Base-by-base conservation (phyloP, 768 basidiomycete genomes). In the Lactifluus echinatus region DNA sequence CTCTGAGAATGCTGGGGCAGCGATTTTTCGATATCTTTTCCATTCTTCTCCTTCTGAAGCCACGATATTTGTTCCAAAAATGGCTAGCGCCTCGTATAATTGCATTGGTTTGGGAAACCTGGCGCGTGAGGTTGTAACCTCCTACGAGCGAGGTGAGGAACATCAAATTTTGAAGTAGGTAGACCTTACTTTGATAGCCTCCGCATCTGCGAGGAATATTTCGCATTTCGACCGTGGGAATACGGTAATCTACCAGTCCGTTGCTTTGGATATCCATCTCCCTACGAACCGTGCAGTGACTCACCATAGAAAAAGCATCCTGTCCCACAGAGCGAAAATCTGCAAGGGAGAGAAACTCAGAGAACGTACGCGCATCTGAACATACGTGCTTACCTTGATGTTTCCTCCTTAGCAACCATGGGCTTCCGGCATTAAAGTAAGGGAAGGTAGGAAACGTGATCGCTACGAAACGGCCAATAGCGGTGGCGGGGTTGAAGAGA, bases 1-100 rank as follows among this genome's bases (percentile, higher is more conserved):
- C 66, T 84, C 82, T 6, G 80, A 80, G 66, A 85, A 86, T 0
- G 82, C 78, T n/a, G 83, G 82, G 1, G 80, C 81, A 17, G 77
- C 71, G 40, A 86, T 76, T 65, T 80, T 82, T 45, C 83, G 70
- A 60, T 82, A 83, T 29, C 76, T 76, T 66, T 83, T 83, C 84
- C 84, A 87, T 57, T 80, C 74, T 3, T 80, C 77, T 21, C 78
- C 80, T 62, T 86, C 84, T 0, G 81, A 79, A 2, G 75, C 76
- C n/a, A 87, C 76, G 43, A 86, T 80, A 60, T 86, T 88, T 6
- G 65, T 64, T 6, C 85, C 84, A 64, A 77, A 86, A 55, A 81
- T 72, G 0, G 68, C 56, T 17, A 86, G 67, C 15, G 72, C 59
- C 1, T 45, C 59, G 60, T 85, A 85, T 26, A 71, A 64, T 4